phyloP scores from a whole-genome alignment of 2,329 filamentous ascomycete species.

The Aspergillus hiratsukae region DNA sequence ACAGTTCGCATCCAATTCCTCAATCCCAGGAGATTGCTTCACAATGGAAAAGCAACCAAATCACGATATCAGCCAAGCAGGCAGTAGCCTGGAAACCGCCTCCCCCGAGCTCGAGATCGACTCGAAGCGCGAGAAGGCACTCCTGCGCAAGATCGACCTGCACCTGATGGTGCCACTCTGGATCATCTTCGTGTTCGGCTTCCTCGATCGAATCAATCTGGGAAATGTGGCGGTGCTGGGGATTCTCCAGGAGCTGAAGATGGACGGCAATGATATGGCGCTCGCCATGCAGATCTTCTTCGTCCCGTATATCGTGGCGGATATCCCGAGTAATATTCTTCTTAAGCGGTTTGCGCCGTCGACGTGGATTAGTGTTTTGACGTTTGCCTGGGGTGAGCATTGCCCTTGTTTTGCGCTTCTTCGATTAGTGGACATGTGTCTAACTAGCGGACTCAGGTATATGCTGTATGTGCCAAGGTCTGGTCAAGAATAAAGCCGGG shows the following conservation, averaged over 20 bases:
- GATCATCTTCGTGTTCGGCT: constrained; percentile 18
- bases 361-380: neutral
- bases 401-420: neutral
- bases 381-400: neutral
- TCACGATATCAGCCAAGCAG: neutral
- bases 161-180: constrained; percentile 18
- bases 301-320: constrained; percentile 24
- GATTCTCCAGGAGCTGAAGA: constrained; percentile 16
- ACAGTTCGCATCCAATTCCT: neutral
- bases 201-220: constrained; percentile 20
- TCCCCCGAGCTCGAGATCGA: neutral
- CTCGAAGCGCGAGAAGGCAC: constrained; percentile 1
- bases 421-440: neutral
- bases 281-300: constrained; percentile 19
- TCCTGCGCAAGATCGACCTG: constrained; percentile 21
- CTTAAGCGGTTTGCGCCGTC: constrained; percentile 21
- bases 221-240: constrained; percentile 21
- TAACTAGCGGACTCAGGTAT: constrained; percentile 15
- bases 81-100: neutral
- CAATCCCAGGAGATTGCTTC: neutral
- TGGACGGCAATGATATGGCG: constrained; percentile 8
- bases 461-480: constrained; percentile 25
- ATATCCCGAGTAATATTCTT: constrained; percentile 26
- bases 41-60: constrained; percentile 3
- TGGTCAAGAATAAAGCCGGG: constrained; percentile 26